Conservation (phyloP, 2,329 filamentous ascomycete genomes). For the Trichoderma pleuroti region DNA sequence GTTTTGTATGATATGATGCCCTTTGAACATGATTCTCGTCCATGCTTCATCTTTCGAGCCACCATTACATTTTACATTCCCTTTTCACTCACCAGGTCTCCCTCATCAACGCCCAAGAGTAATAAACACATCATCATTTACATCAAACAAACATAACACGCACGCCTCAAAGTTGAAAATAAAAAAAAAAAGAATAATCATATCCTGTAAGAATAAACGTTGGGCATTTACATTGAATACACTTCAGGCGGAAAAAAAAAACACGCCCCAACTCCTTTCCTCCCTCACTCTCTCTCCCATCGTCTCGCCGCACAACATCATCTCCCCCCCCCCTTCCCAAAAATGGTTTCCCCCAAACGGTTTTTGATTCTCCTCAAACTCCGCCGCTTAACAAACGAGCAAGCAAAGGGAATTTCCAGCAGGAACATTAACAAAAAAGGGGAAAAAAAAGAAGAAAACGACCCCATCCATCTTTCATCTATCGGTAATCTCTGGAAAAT, state of each 20-base stretch:
- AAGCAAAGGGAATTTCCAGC: background rate
- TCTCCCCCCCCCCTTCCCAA: background rate
- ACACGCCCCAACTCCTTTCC: background rate
- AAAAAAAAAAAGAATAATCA: background rate
- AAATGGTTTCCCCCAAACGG: background rate
- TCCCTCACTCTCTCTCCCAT: background rate
- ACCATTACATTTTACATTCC: background rate
- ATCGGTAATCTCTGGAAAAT: background rate
- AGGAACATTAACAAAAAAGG: background rate
- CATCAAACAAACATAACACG: background rate
- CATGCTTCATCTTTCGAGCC: background rate
- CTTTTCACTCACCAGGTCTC: background rate
- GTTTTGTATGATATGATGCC: background rate
- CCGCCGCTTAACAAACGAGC: background rate
- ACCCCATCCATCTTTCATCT: background rate
- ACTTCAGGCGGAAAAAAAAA: background rate
- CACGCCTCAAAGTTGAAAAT: background rate
- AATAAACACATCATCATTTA: background rate
- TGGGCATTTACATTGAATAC: slow-evolving; percentile 20
- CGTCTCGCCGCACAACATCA: background rate
- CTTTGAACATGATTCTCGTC: background rate
- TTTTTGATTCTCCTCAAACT: slow-evolving; percentile 2
- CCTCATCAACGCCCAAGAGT: background rate
- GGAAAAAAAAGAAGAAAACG: background rate
- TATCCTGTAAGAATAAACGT: slow-evolving; percentile 15